phyloP scores from a whole-genome alignment of 2,329 filamentous ascomycete genomes.

The Bipolaris oryzae region DNA sequence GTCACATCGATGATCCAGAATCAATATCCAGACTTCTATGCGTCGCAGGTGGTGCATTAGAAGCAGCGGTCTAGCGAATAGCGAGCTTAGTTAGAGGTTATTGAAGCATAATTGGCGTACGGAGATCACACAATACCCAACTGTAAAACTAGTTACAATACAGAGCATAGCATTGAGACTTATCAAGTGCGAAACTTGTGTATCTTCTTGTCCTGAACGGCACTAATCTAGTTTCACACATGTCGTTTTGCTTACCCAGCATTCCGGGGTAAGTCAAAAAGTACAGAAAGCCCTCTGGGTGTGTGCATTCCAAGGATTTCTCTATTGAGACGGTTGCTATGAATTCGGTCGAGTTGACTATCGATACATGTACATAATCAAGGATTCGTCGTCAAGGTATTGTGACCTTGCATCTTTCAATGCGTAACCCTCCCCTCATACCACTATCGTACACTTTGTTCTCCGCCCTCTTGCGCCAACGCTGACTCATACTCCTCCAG shows the following conservation, averaged over 20 bases:
- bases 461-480: slow-evolving; percentile 14
- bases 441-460: slow-evolving; percentile 14
- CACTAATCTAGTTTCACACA: neutral
- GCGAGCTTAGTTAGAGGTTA: neutral
- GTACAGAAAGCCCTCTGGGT: neutral
- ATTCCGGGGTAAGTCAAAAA: neutral
- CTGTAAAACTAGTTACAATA: slow-evolving; percentile 11
- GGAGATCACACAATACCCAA: slow-evolving; percentile 9
- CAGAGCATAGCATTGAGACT: neutral
- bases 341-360: neutral
- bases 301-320: neutral
- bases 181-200: neutral
- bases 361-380: neutral
- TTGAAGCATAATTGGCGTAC: slow-evolving; percentile 10
- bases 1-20: slow-evolving; percentile 81
- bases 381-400: neutral
- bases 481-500: slow-evolving; percentile 59
- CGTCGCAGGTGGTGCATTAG: slow-evolving; percentile 49
- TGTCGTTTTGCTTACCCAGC: neutral
- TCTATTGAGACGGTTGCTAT: neutral
- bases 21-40: slow-evolving; percentile 70
- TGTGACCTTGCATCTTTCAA: neutral
- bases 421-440: neutral
- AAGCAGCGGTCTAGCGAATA: neutral
- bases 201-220: neutral